Evolutionary conservation across 2,329 filamentous ascomycete genomes (phyloP).

Genomic region (Gaeumannomyces tritici): DNA sequence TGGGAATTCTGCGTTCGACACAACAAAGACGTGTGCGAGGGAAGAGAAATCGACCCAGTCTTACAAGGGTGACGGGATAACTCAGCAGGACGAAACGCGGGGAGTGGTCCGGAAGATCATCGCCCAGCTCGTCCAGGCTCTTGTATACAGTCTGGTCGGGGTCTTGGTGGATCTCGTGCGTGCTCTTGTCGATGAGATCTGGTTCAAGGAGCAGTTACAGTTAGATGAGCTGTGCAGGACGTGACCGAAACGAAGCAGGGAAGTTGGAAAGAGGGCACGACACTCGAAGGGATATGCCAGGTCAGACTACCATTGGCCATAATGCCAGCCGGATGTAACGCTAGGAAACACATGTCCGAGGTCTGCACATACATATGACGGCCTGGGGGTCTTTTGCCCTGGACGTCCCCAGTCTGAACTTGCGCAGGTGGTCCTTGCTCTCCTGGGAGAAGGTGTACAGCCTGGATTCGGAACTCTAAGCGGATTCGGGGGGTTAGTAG

Average conservation of each 20-base stretch:
- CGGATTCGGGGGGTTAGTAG: not conserved
- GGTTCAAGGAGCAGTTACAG: not conserved
- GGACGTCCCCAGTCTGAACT: conserved; percentile 88
- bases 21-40: not conserved
- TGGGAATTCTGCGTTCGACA: not conserved
- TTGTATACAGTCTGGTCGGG: conserved; percentile 70
- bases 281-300: not conserved
- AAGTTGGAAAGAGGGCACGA: conserved; percentile 1
- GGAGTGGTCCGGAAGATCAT: conserved; percentile 86
- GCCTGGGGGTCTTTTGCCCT: conserved; percentile 80
- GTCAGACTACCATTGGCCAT: not conserved
- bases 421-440: conserved; percentile 82
- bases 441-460: conserved; percentile 89
- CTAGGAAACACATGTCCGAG: not conserved
- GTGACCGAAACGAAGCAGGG: not conserved
- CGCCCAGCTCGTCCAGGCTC: conserved; percentile 68
- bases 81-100: conserved; percentile 85
- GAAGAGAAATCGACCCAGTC: not conserved
- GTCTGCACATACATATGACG: conserved; percentile 71
- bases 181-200: conserved; percentile 79
- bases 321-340: not conserved
- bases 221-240: not conserved
- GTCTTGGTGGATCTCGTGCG: conserved; percentile 78
- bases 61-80: conserved; percentile 79
- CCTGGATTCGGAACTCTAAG: conserved; percentile 66